Percentiles rank a stretch among this genome's conserved stretches.
Conservation (phyloP, 768 basidiomycete species). For the Candolleomyces aberdarensis region DNA sequence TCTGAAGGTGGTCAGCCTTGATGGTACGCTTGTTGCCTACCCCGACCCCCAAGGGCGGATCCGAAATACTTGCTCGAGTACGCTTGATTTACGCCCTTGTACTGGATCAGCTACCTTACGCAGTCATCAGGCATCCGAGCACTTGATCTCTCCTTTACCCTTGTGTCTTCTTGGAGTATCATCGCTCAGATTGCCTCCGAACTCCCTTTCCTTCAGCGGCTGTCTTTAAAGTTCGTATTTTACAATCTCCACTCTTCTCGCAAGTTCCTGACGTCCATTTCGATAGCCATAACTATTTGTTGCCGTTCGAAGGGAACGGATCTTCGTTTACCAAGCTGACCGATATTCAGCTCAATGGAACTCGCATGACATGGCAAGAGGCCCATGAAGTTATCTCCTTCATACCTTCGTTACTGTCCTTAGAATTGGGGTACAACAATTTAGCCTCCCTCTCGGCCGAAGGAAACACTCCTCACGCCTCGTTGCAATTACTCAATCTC, state of each 20-base stretch:
- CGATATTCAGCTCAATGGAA: constrained; percentile 74
- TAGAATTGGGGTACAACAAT: constrained; percentile 74
- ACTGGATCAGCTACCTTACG: constrained; percentile 5
- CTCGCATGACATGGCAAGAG: constrained; percentile 69
- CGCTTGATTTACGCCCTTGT: constrained; percentile 23
- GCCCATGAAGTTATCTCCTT: constrained; percentile 45
- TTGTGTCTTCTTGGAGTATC: constrained; percentile 68
- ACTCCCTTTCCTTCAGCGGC: constrained; percentile 56
- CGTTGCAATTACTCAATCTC: constrained; percentile 53
- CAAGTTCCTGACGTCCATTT: constrained; percentile 14
- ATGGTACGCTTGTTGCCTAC: constrained; percentile 58
- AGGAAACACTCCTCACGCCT: constrained; percentile 12
- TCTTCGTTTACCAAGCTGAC: constrained; percentile 47
- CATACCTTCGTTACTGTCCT: constrained; percentile 51
- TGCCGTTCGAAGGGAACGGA: constrained; percentile 28
- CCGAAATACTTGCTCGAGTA: constrained; percentile 62
- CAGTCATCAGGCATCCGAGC: constrained; percentile 59
- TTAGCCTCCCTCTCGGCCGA: constrained; percentile 32
- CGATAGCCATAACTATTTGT: constrained; percentile 66
- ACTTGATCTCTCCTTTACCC: constrained; percentile 76
- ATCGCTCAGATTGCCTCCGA: constrained; percentile 62
- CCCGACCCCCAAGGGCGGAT: constrained; percentile 51
- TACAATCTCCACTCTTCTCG: constrained; percentile 9
- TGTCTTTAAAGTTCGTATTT: constrained; percentile 73
- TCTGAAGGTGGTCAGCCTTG: constrained; percentile 79